Conservation (phyloP, 148 eudicot genomes). For the Heliamphora exappendiculata region DNA sequence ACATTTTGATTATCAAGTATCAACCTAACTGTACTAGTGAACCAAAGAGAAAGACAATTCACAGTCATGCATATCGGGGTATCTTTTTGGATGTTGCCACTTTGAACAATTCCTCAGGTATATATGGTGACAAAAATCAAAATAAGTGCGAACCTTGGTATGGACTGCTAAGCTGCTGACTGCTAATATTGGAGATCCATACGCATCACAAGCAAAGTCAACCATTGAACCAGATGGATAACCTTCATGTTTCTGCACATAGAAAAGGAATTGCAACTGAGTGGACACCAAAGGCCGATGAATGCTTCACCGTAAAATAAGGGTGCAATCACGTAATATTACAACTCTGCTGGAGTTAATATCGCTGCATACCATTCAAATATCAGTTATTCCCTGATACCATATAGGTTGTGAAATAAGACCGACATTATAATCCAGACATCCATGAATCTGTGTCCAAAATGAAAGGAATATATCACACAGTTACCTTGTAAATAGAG, state of each 20-base stretch:
- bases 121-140: background rate
- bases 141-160: conserved; percentile 48
- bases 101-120: background rate
- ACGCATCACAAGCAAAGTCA: conserved; percentile 82
- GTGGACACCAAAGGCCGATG: background rate
- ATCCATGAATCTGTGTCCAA: no score
- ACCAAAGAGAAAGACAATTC: background rate
- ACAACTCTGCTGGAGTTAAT: background rate
- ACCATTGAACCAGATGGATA: conserved; percentile 96
- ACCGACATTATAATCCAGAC: no score
- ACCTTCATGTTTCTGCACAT: conserved; percentile 69
- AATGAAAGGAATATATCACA: no score
- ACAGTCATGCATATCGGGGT: background rate
- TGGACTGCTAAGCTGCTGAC: conserved; percentile 95
- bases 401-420: background rate
- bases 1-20: background rate
- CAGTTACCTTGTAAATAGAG: no score
- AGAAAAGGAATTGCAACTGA: background rate
- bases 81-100: background rate
- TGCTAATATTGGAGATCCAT: conserved; percentile 88
- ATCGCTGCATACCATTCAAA: background rate
- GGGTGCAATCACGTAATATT: no score
- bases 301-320: no score
- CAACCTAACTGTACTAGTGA: conserved; percentile 1
- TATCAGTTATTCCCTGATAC: background rate